A percentile compares a stretch with the other conserved stretches of the same genome.
Conservation (phyloP, 495 filamentous ascomycete species). For the Chaetomidium leptoderma region DNA sequence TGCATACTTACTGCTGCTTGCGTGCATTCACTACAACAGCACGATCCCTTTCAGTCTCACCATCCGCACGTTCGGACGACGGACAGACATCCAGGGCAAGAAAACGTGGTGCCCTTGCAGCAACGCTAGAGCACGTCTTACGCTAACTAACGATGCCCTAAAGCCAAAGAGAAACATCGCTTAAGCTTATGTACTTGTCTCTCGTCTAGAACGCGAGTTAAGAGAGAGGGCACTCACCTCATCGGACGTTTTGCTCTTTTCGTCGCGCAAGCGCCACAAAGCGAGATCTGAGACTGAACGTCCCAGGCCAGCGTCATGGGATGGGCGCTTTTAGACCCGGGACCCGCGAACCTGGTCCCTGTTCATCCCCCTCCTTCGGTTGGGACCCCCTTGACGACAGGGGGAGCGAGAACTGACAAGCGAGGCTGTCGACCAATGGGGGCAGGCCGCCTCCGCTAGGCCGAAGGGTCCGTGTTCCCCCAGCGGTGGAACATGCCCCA, state of each 20-base stretch:
- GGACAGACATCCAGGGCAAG: not conserved
- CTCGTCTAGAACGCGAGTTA: not conserved
- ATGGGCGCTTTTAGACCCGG: not conserved
- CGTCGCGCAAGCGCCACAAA: not conserved
- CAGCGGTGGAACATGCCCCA: too few species aligned
- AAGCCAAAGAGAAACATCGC: conserved; percentile 1
- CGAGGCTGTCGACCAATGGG: not conserved
- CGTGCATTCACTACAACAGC: not conserved
- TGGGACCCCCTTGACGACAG: not conserved
- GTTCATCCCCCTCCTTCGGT: not conserved
- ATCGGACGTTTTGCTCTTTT: conserved; percentile 6
- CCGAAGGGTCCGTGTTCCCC: not conserved
- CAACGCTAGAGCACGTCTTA: not conserved
- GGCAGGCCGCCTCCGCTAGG: not conserved
- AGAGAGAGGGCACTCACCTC: not conserved
- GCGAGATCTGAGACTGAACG: conserved; percentile 20
- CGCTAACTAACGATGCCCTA: not conserved
- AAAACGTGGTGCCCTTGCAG: conserved; percentile 20
- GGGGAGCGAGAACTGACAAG: not conserved
- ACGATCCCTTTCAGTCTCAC: not conserved
- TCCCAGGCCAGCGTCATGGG: conserved; percentile 6
- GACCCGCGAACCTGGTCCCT: conserved; percentile 17
- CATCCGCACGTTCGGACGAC: conserved; percentile 2
- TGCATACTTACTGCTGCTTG: not conserved
- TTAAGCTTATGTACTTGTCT: not conserved